A percentile compares a stretch with the other conserved stretches of the same genome.
Evolutionary conservation across 2,329 filamentous ascomycete genomes (phyloP).

Genomic region (Zymoseptoria tritici): DNA sequence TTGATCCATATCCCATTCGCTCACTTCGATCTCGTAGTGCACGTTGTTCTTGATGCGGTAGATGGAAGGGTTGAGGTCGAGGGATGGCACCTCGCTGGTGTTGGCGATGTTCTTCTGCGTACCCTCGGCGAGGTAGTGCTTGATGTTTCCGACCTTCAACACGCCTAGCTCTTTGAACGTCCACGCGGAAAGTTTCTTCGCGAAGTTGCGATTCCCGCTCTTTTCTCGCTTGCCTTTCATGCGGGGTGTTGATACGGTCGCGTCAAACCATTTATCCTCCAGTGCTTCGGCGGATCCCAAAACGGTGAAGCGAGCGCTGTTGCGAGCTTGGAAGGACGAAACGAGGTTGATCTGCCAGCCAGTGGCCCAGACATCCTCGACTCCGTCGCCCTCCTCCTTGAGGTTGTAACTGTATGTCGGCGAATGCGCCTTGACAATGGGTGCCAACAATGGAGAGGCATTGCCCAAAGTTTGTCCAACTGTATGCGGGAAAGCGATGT

Average conservation of each 20-base stretch:
- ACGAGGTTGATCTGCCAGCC: conserved; percentile 75
- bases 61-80: conserved; percentile 66
- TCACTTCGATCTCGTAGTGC: conserved; percentile 78
- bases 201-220: conserved; percentile 78
- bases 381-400: conserved; percentile 65
- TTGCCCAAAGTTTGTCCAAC: conserved; percentile 77
- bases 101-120: conserved; percentile 35
- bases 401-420: conserved; percentile 93
- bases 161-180: conserved; percentile 92
- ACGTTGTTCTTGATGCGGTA: conserved; percentile 97
- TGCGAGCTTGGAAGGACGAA: conserved; percentile 82
- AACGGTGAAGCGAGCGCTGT: conserved; percentile 82
- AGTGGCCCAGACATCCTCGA: conserved; percentile 78
- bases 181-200: conserved; percentile 82
- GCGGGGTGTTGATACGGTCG: conserved; percentile 56
- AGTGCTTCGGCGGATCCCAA: conserved; percentile 82
- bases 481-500: conserved; percentile 74
- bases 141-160: conserved; percentile 70
- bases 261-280: conserved; percentile 81
- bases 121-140: conserved; percentile 61
- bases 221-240: conserved; percentile 49
- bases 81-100: conserved; percentile 34
- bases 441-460: conserved; percentile 65
- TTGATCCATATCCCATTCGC: conserved; percentile 70
- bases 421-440: conserved; percentile 71